Percentiles rank a stretch among this genome's conserved stretches.
Evolutionary conservation across 148 eudicot genomes (phyloP).

Genomic region (Chenopodium formosanum): DNA sequence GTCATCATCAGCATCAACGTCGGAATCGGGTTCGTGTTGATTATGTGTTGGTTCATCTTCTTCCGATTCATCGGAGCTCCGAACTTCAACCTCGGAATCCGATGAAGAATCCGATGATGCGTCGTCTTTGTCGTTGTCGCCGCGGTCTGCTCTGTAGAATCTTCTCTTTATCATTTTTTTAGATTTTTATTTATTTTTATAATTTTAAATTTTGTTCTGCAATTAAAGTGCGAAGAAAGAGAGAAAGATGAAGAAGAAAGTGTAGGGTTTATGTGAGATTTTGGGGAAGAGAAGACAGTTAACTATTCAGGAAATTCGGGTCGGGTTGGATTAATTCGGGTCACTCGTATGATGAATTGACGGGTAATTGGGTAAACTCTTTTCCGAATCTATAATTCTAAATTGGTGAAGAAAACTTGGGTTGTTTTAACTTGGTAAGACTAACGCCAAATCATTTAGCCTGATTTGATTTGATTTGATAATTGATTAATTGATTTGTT

Average conservation of each 20-base stretch:
- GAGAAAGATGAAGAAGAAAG: neutral
- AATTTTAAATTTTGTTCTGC: too few relatives aligned
- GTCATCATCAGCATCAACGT: constrained; percentile 18
- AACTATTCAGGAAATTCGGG: neutral
- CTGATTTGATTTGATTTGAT: too few relatives aligned
- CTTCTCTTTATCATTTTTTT: constrained; percentile 73
- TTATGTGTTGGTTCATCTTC: constrained; percentile 15
- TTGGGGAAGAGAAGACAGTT: constrained; percentile 2
- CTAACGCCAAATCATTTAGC: too few relatives aligned
- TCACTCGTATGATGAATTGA: neutral
- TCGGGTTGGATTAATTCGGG: neutral
- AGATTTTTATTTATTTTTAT: too few relatives aligned
- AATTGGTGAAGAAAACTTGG: too few relatives aligned
- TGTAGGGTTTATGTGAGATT: constrained; percentile 33
- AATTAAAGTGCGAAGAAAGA: neutral
- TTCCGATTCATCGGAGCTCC: constrained; percentile 41
- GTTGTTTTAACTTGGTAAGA: too few relatives aligned
- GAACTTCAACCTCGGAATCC: constrained; percentile 62
- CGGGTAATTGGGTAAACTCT: neutral
- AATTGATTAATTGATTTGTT: too few relatives aligned
- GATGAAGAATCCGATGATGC: constrained; percentile 60
- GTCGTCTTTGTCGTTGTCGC: constrained; percentile 51
- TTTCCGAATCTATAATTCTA: neutral
- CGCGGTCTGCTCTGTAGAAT: constrained; percentile 69
- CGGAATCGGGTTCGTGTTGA: constrained; percentile 29